These are phyloP conservation scores for Brassica incana DNA, from an alignment of 345 rosid species.

Conservation along the genomic window DNA sequence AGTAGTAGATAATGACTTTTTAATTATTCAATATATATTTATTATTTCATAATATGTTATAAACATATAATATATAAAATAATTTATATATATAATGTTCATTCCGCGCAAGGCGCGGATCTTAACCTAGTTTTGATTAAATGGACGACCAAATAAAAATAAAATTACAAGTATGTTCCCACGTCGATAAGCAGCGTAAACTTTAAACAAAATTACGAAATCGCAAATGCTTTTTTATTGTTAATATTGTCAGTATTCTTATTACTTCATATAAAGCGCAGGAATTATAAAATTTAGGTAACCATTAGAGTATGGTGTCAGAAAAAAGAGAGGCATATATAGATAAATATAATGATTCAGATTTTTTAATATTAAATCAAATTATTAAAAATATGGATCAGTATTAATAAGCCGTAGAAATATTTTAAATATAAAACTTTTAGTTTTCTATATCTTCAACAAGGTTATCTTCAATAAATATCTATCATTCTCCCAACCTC, in stretches of 20 bases:
- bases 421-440: no score
- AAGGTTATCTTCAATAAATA: background rate
- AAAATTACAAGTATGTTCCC: conserved; percentile 24
- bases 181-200: conserved; percentile 13
- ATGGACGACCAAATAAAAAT: conserved; percentile 9
- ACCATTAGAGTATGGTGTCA: background rate
- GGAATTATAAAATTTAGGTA: background rate
- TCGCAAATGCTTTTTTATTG: background rate
- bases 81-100: no score
- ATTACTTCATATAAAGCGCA: background rate
- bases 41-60: no score
- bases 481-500: background rate
- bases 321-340: background rate
- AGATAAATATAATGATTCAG: background rate
- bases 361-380: background rate
- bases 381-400: background rate
- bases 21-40: no score
- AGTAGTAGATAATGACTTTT: no score
- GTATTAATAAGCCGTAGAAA: background rate
- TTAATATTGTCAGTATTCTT: background rate
- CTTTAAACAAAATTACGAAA: background rate
- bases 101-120: no score
- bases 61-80: no score
- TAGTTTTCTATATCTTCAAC: background rate
- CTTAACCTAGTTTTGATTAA: no score